phyloP scores from a whole-genome alignment of 495 filamentous ascomycete genomes.

The Lophium mytilinum region DNA sequence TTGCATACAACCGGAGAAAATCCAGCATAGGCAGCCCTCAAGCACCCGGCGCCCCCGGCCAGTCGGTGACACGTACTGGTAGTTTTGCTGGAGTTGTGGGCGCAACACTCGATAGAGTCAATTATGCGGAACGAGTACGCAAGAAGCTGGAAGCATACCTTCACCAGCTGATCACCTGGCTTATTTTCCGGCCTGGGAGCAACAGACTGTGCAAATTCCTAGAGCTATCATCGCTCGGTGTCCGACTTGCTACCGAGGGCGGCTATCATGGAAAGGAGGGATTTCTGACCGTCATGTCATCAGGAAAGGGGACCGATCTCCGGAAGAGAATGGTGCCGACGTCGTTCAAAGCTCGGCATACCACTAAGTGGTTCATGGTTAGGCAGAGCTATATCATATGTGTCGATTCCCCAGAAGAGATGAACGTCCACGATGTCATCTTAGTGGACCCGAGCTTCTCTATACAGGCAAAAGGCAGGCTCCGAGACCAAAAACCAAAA shows the following conservation, averaged over 20 bases:
- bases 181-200: slow-evolving; percentile 93
- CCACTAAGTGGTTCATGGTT: slow-evolving; percentile 96
- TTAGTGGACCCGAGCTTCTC: slow-evolving; percentile 80
- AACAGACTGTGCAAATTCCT: slow-evolving; percentile 95
- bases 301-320: slow-evolving; percentile 84
- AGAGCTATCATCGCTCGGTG: slow-evolving; percentile 87
- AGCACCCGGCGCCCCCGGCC: slow-evolving; percentile 31
- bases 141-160: slow-evolving; percentile 85
- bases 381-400: slow-evolving; percentile 95
- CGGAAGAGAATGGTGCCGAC: slow-evolving; percentile 67
- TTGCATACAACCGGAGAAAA: slow-evolving; percentile 45
- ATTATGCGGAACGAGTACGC: slow-evolving; percentile 63
- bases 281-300: slow-evolving; percentile 72
- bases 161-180: slow-evolving; percentile 85
- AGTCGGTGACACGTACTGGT: slow-evolving; percentile 36
- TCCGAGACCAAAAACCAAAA: slow-evolving; percentile 51
- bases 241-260: slow-evolving; percentile 89
- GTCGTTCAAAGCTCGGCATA: slow-evolving; percentile 69
- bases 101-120: slow-evolving; percentile 39
- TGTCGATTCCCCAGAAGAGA: slow-evolving; percentile 93
- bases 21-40: slow-evolving; percentile 46
- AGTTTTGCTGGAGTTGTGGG: slow-evolving; percentile 31
- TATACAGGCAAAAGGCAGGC: slow-evolving; percentile 58
- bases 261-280: slow-evolving; percentile 98
- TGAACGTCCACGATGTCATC: slow-evolving; percentile 99